These are phyloP conservation scores for Dioscorea cayenensis DNA, from an alignment of 116 monocot genomes.

Conservation along the genomic window DNA sequence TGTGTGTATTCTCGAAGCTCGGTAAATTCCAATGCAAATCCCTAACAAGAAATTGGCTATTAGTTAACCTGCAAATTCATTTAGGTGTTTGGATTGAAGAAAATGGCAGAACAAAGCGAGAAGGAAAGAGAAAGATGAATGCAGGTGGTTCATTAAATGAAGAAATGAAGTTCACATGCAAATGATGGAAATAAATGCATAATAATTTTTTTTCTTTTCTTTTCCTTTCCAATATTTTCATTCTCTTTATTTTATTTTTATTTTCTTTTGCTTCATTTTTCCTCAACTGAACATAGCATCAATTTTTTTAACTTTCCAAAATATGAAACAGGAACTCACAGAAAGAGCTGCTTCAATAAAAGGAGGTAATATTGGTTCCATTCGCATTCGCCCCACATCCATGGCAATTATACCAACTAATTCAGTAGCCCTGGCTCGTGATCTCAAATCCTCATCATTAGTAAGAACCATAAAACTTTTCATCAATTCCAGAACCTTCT, in stretches of 20 bases:
- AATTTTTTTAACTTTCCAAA: neutral
- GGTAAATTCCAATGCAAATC: conserved; percentile 79
- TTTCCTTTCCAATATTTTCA: no score
- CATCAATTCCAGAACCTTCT: conserved; percentile 79
- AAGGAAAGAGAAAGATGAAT: no score
- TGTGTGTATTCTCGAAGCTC: conserved; percentile 98
- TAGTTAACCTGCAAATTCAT: conserved; percentile 4
- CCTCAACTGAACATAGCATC: no score
- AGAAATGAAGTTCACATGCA: no score
- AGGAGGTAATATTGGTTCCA: conserved; percentile 79
- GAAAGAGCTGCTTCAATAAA: conserved; percentile 90
- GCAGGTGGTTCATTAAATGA: no score
- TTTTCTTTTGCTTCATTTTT: no score
- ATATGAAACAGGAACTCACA: conserved; percentile 24
- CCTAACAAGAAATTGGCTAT: conserved; percentile 26
- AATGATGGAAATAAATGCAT: no score
- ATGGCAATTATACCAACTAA: conserved; percentile 91
- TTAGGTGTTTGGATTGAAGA: no score
- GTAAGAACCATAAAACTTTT: conserved; percentile 86
- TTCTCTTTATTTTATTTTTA: no score
- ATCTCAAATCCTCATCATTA: conserved; percentile 73
- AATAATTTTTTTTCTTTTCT: no score
- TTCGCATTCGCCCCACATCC: conserved; percentile 72
- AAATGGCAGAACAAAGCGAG: neutral
- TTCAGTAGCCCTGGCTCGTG: conserved; percentile 95